Base-by-base conservation (phyloP, 371 early-diverging fungal species). In the Mucor irregularis region DNA sequence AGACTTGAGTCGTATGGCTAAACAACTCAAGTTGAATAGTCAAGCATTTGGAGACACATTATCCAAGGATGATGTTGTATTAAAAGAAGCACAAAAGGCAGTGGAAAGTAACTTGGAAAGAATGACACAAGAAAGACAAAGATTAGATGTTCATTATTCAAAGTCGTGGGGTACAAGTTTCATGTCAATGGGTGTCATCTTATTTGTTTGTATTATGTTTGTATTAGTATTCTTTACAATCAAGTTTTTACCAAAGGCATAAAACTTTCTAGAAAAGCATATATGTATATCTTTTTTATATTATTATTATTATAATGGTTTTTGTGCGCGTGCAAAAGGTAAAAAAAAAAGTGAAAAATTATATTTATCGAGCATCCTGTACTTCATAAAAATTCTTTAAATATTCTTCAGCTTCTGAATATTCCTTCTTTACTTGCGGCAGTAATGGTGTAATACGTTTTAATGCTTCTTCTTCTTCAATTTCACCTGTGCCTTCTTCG, bases 341-440 rank as follows among this genome's bases (percentile, higher is more conserved):
- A n/a, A 50, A 43, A 2, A 6, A 52, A 24, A 35, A 42, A 45
- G 16, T 37, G 8, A 37, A 7, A 5, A 14, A 29, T 34, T 13
- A n/a, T n/a, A 45, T 29, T 72, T 70, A 66, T 62, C 65, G 61
- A 49, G 72, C 37, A 52, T 75, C 76, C 48, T 77, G 71, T n/a
- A 61, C 79, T 17, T 87, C 83, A 46, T 90, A 93, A 62, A 91
- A 90, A 60, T 78, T 84, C 46, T 78, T 80, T 24, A 93, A 77
- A 54, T 89, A 89, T 47, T 75, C 78, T 47, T 86, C 84, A 14
- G 92, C 92, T 68, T 90, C 89, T 42, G 79, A 62, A 69, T 89
- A 91, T 63, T 91, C 90, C n/a, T 43, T 69, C 68, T 86, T 81
- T 46, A 88, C 86, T 40, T 68, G 76, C 22, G 72, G 66, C 42